These are phyloP conservation scores for Candida boidinii DNA, from an alignment of 805 yeast genomes.

Conservation along the genomic window DNA sequence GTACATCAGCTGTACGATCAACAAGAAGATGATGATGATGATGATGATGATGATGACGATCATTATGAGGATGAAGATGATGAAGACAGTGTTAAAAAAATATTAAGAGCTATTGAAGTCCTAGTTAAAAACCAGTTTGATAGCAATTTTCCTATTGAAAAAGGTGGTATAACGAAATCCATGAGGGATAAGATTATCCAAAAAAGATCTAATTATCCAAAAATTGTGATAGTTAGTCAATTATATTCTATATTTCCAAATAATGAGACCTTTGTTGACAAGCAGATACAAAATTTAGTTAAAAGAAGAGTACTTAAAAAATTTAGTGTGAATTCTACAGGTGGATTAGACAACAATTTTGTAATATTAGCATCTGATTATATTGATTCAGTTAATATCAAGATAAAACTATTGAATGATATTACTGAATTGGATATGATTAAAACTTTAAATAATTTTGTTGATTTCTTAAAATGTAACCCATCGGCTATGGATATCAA, in stretches of 20 bases:
- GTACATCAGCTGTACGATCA: no score
- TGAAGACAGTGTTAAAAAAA: slow-evolving; percentile 6
- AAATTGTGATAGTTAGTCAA: slow-evolving; percentile 35
- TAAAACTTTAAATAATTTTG: no score
- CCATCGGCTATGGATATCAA: no score
- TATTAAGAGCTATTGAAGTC: slow-evolving; percentile 12
- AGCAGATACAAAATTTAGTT: slow-evolving; percentile 28
- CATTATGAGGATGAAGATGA: neutral
- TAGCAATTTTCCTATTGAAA: slow-evolving; percentile 9
- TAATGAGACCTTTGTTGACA: slow-evolving; percentile 44
- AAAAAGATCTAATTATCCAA: slow-evolving; percentile 22
- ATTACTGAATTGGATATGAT: no score
- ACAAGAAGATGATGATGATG: slow-evolving; percentile 7
- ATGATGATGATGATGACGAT: slow-evolving; percentile 6
- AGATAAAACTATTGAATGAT: no score
- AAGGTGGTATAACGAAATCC: slow-evolving; percentile 14
- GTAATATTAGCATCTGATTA: slow-evolving; percentile 20
- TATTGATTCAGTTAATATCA: no score
- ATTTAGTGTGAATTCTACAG: slow-evolving; percentile 27
- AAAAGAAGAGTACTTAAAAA: slow-evolving; percentile 29
- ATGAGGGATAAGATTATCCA: slow-evolving; percentile 12
- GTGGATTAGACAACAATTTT: slow-evolving; percentile 33
- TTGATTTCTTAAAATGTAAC: no score
- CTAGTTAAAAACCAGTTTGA: slow-evolving; percentile 14
- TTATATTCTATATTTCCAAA: slow-evolving; percentile 38